Base-by-base conservation (phyloP, 495 filamentous ascomycete genomes). In the Letharia lupina region DNA sequence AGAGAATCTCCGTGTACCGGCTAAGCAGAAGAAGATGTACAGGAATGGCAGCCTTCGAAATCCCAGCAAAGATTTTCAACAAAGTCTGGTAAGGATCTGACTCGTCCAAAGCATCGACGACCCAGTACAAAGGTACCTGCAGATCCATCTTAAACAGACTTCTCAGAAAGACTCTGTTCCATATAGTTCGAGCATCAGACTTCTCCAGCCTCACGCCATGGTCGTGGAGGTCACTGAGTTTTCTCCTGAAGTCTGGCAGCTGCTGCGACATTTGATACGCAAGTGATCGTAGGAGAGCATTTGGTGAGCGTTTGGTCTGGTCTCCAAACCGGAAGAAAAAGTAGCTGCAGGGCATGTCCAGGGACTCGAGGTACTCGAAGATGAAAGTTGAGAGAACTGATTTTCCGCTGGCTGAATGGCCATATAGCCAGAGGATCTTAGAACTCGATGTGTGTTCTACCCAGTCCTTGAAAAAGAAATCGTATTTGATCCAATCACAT, bases 51-150 rank as follows among this genome's bases (percentile, higher is more conserved):
- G 62, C 47, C 20, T 42, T 40, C 11, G 62, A 56, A 16, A 76
- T 62, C 9, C 64, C 71, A 12, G 71, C 59, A 9, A 78, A 58
- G 56, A 79, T 67, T 12, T 70, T 31, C 8, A 77, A 35, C 60
- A 71, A 37, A 28, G 33, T 35, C 18, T 52, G 28, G 18, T 54
- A 56, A 54, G 73, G 65, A 13, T 64, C 60, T 37, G 65, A 75
- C 65, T 81, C 78, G 65, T 80, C 78, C 3, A 81, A 60, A 8
- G 68, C 78, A 68, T 81, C 78, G 57, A 81, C 70, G 4, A 81
- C 68, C 78, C 77, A 80, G 62, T 75, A 78, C 33, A 57, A 28
- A 28, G 23, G 23, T 28, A 28, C 23, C 23, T 28, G 23, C 23
- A 28, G 23, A 42, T 64, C 62, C 12, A 67, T 20, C 48, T 70